phyloP scores from a whole-genome alignment of 1,139 yeast species.

The Yamadazyma membranifaciens region DNA sequence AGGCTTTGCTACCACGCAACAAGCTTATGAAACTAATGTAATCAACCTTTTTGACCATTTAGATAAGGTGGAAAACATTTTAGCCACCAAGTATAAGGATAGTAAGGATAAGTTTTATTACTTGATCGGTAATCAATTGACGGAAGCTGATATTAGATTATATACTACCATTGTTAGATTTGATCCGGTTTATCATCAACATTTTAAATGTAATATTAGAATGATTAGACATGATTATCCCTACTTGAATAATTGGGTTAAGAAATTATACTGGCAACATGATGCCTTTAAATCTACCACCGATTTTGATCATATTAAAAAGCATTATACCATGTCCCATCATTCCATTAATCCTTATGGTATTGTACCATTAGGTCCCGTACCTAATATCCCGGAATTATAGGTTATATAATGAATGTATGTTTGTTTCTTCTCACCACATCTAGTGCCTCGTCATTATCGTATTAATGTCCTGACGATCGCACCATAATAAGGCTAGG shows the following conservation, averaged over 20 bases:
- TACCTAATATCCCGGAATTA: constrained; percentile 56
- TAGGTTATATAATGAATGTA: neutral
- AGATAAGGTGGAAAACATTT: constrained; percentile 70
- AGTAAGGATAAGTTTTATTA: constrained; percentile 34
- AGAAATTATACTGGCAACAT: constrained; percentile 81
- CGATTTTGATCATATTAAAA: constrained; percentile 83
- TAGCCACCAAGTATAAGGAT: constrained; percentile 21
- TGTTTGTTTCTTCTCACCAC: neutral
- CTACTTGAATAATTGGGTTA: constrained; percentile 71
- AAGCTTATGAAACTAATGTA: constrained; percentile 76
- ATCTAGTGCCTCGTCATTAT: constrained; percentile 5
- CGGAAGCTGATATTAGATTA: constrained; percentile 89
- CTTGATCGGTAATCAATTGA: constrained; percentile 63
- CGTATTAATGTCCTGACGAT: too few species aligned
- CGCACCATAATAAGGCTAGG: constrained; percentile 1
- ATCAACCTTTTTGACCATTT: constrained; percentile 62
- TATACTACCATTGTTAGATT: constrained; percentile 77
- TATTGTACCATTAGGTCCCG: constrained; percentile 88
- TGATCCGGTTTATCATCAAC: constrained; percentile 90
- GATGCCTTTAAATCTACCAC: constrained; percentile 79
- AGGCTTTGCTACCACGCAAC: constrained; percentile 86
- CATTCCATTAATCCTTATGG: constrained; percentile 74
- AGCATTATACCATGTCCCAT: constrained; percentile 86
- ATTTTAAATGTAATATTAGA: constrained; percentile 87
- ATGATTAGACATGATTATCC: constrained; percentile 85